Evolutionary conservation across 1,284 basidiomycete species (phyloP).

Genomic region (Ceratobasidium sp.): DNA sequence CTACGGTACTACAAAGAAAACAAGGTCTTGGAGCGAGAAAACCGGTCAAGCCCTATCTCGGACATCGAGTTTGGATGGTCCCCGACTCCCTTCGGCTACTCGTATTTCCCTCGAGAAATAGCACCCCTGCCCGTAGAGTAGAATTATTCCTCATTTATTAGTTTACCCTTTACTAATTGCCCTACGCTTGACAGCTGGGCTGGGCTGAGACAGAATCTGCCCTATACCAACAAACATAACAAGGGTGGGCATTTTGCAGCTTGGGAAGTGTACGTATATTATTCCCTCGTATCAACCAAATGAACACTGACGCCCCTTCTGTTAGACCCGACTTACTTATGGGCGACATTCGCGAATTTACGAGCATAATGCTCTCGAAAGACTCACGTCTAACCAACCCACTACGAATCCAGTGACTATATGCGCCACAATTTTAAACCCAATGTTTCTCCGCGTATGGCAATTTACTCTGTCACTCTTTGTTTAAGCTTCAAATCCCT

Average conservation of each 20-base stretch:
- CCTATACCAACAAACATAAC: constrained; percentile 45
- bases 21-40: constrained; percentile 3
- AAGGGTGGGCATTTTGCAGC: constrained; percentile 51
- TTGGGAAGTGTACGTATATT: constrained; percentile 48
- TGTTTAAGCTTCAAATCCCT: not conserved
- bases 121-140: constrained; percentile 48
- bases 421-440: not conserved
- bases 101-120: constrained; percentile 46
- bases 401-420: not conserved
- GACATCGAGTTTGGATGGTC: constrained; percentile 29
- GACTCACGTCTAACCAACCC: not conserved
- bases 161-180: constrained; percentile 1
- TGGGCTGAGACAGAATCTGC: constrained; percentile 46
- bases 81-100: constrained; percentile 47
- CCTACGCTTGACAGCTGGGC: constrained; percentile 37
- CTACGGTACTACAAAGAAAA: constrained; percentile 50
- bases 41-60: not conserved
- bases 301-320: too few species aligned
- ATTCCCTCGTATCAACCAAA: too few species aligned
- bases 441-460: not conserved
- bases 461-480: not conserved
- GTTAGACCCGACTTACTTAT: constrained; percentile 45
- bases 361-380: constrained; percentile 28
- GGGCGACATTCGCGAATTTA: constrained; percentile 47
- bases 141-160: not conserved